phyloP scores from a whole-genome alignment of 352 stramenopile genomes.

The Plasmopara viticola region DNA sequence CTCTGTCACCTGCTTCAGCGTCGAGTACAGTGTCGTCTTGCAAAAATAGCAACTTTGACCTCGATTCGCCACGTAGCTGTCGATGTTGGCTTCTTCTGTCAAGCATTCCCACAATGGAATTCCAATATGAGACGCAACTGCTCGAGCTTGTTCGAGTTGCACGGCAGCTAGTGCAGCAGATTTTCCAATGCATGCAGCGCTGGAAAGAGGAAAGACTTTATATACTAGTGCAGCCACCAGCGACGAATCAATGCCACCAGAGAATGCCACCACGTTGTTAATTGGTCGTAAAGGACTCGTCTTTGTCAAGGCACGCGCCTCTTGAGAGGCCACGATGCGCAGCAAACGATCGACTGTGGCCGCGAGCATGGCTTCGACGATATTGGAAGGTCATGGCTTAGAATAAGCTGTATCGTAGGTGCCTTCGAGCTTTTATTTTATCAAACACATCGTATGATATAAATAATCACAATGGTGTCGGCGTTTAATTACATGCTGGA shows the following conservation, averaged over 20 bases:
- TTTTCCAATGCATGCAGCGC: conserved; percentile 88
- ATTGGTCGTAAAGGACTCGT: conserved; percentile 8
- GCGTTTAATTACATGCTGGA: conserved; percentile 53
- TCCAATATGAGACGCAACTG: conserved; percentile 84
- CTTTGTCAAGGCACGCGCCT: conserved; percentile 3
- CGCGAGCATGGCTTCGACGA: conserved; percentile 11
- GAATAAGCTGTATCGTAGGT: not conserved
- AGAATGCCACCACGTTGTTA: conserved; percentile 87
- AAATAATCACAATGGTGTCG: conserved; percentile 3
- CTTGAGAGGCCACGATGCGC: conserved; percentile 28
- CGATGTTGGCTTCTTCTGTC: conserved; percentile 80
- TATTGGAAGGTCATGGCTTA: not conserved
- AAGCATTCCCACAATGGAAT: conserved; percentile 83
- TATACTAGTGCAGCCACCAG: conserved; percentile 90
- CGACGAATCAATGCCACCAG: conserved; percentile 94
- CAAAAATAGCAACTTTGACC: conserved; percentile 95
- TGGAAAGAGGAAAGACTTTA: conserved; percentile 63
- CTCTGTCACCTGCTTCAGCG: conserved; percentile 81
- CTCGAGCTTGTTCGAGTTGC: conserved; percentile 85
- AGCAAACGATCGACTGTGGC: conserved; percentile 39
- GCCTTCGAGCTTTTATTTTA: conserved; percentile 1
- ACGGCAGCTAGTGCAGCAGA: conserved; percentile 85
- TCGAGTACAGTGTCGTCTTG: conserved; percentile 97
- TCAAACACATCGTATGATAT: no score
- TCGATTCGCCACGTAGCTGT: conserved; percentile 91